These are phyloP conservation scores for Asparagopsis taxiformis DNA, from an alignment of 31 red algal species.

Conservation along the genomic window DNA sequence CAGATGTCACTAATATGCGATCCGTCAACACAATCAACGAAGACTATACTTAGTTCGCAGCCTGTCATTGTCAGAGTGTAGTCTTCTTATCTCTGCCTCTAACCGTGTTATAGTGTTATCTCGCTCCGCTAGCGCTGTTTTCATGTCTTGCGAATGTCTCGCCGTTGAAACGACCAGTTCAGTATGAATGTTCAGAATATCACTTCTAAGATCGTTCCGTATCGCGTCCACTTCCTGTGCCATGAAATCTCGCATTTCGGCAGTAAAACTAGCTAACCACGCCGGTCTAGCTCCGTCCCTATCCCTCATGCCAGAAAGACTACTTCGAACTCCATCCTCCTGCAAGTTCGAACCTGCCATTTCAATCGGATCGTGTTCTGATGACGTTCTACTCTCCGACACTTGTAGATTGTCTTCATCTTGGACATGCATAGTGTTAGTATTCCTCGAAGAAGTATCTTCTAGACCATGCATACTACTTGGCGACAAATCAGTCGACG, in stretches of 20 bases:
- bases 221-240: constrained; percentile 57
- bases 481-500: background rate
- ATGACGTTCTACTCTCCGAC: background rate
- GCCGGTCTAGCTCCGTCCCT: too few relatives aligned
- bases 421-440: background rate
- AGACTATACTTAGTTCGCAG: constrained; percentile 42
- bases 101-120: constrained; percentile 32
- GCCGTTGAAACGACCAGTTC: constrained; percentile 42
- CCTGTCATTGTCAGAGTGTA: constrained; percentile 35
- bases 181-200: constrained; percentile 59
- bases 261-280: constrained; percentile 3
- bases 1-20: constrained; percentile 10
- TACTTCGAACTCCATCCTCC: background rate
- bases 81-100: constrained; percentile 30
- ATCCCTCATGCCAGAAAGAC: background rate
- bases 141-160: constrained; percentile 17
- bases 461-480: background rate
- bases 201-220: constrained; percentile 28
- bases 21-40: too few relatives aligned
- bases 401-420: background rate
- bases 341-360: background rate
- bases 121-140: constrained; percentile 14
- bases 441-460: background rate
- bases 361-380: background rate
- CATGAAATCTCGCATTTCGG: constrained; percentile 27